A percentile compares a stretch with the other conserved stretches of the same genome.
phyloP scores from a whole-genome alignment of 495 filamentous ascomycete species.

The Cenococcum geophilum region DNA sequence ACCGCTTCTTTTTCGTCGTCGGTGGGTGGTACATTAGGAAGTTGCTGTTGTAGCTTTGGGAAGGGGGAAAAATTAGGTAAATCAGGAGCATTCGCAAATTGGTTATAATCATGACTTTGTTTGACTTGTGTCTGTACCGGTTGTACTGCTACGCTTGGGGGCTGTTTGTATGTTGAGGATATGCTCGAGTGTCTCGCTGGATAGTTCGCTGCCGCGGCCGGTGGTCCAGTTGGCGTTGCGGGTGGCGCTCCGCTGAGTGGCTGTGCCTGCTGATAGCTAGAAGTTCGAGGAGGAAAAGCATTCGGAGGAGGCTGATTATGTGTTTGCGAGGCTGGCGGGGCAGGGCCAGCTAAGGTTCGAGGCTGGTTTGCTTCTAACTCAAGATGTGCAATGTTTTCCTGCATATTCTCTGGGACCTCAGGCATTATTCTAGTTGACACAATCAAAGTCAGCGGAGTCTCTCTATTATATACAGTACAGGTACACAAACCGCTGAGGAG shows the following conservation, averaged over 20 bases:
- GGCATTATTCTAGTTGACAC: constrained; percentile 56
- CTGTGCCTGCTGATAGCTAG: constrained; percentile 21
- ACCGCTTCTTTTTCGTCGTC: constrained; percentile 90
- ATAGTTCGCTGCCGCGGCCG: constrained; percentile 11
- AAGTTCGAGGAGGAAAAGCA: constrained; percentile 17
- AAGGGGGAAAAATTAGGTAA: constrained; percentile 82
- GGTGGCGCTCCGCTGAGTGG: background rate
- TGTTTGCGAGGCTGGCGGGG: constrained; percentile 21
- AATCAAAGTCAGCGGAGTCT: constrained; percentile 22
- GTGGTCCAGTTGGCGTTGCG: background rate
- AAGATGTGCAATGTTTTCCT: constrained; percentile 81
- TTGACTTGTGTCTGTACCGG: constrained; percentile 36
- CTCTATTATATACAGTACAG: background rate
- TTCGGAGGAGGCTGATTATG: constrained; percentile 19
- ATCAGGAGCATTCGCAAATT: constrained; percentile 23
- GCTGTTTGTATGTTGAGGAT: constrained; percentile 29
- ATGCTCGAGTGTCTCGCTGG: constrained; percentile 25
- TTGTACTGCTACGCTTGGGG: constrained; percentile 27
- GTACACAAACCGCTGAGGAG: constrained; percentile 71
- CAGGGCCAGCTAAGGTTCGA: constrained; percentile 30
- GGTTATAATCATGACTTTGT: constrained; percentile 36
- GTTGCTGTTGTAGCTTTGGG: constrained; percentile 71
- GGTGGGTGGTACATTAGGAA: constrained; percentile 85
- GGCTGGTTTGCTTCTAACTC: constrained; percentile 63
- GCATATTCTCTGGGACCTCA: constrained; percentile 79